phyloP scores from a whole-genome alignment of 441 rosid species.

The Adansonia madagascariensis region DNA sequence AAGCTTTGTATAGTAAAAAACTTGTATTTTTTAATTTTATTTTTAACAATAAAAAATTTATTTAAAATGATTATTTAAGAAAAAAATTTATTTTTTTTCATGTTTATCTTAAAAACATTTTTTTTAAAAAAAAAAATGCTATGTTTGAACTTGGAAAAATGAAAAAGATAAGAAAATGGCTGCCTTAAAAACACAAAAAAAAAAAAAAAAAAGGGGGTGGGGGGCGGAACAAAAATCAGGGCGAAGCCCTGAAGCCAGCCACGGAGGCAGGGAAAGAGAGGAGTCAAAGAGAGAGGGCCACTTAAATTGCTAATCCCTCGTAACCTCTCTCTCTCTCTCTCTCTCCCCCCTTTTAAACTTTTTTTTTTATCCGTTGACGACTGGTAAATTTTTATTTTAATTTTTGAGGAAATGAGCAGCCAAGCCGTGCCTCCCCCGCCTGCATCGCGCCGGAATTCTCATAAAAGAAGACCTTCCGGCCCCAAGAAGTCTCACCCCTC shows the following conservation, averaged over 20 bases:
- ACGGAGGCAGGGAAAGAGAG: conserved; percentile 22
- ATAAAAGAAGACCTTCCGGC: conserved; percentile 51
- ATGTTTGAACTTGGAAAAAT: neutral
- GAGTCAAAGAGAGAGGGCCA: neutral
- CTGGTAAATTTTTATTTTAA: no score
- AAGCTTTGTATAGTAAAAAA: no score
- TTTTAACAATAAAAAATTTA: no score
- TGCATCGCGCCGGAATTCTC: conserved; percentile 51
- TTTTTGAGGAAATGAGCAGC: conserved; percentile 50
- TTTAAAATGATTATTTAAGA: no score
- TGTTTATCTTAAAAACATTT: neutral
- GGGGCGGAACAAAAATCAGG: neutral
- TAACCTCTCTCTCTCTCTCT: neutral
- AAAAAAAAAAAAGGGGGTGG: no score
- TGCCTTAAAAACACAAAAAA: neutral
- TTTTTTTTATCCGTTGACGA: no score
- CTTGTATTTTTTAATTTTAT: no score
- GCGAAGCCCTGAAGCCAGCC: neutral
- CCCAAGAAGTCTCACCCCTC: conserved; percentile 51
- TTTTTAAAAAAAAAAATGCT: neutral
- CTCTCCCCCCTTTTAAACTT: no score
- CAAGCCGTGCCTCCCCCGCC: conserved; percentile 51
- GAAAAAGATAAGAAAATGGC: neutral
- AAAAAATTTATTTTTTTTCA: no score
- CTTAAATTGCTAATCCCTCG: neutral